Conservation (phyloP, 2,329 filamentous ascomycete species). For the Ceratocystis cacaofunesta region DNA sequence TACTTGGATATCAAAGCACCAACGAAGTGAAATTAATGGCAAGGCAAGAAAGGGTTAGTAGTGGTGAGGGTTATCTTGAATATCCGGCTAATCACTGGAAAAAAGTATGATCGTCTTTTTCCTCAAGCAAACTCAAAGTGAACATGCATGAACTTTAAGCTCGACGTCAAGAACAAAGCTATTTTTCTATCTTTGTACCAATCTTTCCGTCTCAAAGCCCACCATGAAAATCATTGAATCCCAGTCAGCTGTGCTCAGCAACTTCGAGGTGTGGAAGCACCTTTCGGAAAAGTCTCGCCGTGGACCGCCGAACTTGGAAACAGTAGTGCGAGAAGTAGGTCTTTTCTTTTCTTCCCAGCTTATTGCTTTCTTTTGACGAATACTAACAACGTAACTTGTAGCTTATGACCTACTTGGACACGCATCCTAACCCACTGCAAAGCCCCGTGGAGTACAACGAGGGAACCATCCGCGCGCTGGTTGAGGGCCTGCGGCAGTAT, state of each 20-base stretch:
- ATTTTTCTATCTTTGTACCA: neutral
- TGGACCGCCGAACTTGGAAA: conserved; percentile 43
- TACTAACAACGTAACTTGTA: conserved; percentile 22
- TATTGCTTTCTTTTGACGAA: neutral
- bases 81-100: too few species aligned
- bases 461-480: conserved; percentile 37
- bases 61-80: too few species aligned
- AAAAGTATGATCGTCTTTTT: too few species aligned
- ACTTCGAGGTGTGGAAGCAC: conserved; percentile 58
- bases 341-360: neutral
- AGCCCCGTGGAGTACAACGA: conserved; percentile 38
- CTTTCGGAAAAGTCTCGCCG: conserved; percentile 39
- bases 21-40: too few species aligned
- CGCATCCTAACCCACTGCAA: conserved; percentile 40
- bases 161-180: neutral
- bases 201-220: conserved; percentile 3
- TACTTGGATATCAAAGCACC: too few species aligned
- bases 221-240: conserved; percentile 57
- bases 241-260: conserved; percentile 54
- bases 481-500: conserved; percentile 40
- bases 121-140: too few species aligned
- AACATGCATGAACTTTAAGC: neutral
- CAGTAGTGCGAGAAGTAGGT: conserved; percentile 48
- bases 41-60: too few species aligned
- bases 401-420: conserved; percentile 46